phyloP scores from a whole-genome alignment of 371 early-diverging fungal species.

The Rhizopus sp. region DNA sequence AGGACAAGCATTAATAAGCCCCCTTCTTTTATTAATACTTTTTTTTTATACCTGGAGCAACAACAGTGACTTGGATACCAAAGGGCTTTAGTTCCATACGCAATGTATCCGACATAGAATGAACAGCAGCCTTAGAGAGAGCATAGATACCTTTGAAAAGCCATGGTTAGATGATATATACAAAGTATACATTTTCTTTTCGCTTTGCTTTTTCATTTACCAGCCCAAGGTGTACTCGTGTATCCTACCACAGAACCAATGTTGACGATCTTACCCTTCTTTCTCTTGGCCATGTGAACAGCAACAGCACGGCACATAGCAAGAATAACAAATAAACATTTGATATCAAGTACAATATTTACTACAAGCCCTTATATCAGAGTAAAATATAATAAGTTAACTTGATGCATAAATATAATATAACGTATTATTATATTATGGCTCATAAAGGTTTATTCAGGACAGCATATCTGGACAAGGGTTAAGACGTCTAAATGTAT shows the following conservation, averaged over 20 bases:
- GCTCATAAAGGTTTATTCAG: no score
- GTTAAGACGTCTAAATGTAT: no score
- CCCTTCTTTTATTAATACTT: no score
- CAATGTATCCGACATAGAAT: slow-evolving; percentile 58
- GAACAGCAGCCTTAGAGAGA: slow-evolving; percentile 64
- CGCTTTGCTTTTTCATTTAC: not conserved
- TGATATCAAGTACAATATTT: no score
- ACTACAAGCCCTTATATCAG: no score
- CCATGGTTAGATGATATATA: no score
- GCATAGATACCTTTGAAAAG: slow-evolving; percentile 40
- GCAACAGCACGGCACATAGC: slow-evolving; percentile 53
- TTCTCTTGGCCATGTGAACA: slow-evolving; percentile 55
- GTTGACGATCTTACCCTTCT: slow-evolving; percentile 62
- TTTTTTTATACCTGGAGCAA: slow-evolving; percentile 38
- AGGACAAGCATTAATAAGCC: no score
- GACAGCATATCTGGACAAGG: no score
- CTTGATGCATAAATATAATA: no score
- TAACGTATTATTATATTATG: no score
- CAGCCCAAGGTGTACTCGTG: slow-evolving; percentile 56
- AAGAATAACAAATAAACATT: slow-evolving; percentile 48
- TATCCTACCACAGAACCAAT: slow-evolving; percentile 65
- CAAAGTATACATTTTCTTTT: no score
- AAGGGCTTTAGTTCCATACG: slow-evolving; percentile 64
- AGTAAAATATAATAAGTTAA: no score
- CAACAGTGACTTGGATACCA: slow-evolving; percentile 56